phyloP scores from a whole-genome alignment of 371 early-diverging fungal genomes.

The Blastocladiella emersonii region DNA sequence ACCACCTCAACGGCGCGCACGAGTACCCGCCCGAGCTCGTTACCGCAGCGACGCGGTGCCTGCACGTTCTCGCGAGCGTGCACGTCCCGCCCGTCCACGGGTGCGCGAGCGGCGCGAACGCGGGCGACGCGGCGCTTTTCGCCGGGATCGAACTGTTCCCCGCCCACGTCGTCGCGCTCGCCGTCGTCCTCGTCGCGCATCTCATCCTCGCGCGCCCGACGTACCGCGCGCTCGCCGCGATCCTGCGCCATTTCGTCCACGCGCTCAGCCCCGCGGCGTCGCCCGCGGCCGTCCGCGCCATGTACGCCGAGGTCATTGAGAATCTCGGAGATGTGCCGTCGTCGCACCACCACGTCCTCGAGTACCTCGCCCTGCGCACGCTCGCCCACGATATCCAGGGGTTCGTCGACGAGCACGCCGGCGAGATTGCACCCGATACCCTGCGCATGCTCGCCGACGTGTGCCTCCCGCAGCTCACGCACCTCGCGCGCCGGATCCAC shows the following conservation, averaged over 20 bases:
- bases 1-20: too few species aligned
- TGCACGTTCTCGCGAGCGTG: too few species aligned
- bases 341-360: constrained; percentile 3
- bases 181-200: neutral
- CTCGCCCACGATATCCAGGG: neutral
- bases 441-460: neutral
- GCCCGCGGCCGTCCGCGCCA: neutral
- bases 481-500: neutral
- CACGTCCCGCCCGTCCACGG: too few species aligned
- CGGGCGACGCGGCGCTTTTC: too few species aligned
- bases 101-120: too few species aligned
- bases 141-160: too few species aligned
- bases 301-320: neutral
- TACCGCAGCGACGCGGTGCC: too few species aligned
- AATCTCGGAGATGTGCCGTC: neutral
- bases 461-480: neutral
- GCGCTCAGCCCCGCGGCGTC: too few species aligned
- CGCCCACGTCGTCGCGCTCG: neutral
- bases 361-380: constrained; percentile 1
- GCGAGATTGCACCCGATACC: neutral
- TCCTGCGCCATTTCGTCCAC: neutral
- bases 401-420: neutral
- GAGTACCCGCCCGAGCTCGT: too few species aligned
- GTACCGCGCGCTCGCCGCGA: neutral
- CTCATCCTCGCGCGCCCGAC: neutral